These are phyloP conservation scores for Ganoderma meredithae DNA, from an alignment of 1,284 basidiomycete genomes.

Conservation along the genomic window DNA sequence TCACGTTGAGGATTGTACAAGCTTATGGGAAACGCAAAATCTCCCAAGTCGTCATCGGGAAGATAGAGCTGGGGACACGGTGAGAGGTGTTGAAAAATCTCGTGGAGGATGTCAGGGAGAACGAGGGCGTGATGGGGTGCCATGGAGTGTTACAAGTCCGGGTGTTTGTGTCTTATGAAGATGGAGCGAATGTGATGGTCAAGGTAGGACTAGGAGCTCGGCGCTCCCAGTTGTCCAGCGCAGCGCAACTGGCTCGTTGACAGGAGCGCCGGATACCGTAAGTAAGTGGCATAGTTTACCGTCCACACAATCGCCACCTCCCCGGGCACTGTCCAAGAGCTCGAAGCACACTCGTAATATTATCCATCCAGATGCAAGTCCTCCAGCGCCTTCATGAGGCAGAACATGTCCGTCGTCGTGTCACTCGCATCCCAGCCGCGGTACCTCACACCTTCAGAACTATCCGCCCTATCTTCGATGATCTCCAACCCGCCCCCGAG, in stretches of 20 bases:
- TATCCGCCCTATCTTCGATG: not conserved
- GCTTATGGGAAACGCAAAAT: not conserved
- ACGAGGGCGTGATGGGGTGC: not conserved
- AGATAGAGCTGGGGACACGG: not conserved
- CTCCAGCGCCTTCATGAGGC: not conserved
- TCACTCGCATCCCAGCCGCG: not conserved
- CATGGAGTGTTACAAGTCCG: not conserved
- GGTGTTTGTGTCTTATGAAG: not conserved
- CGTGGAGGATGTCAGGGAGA: not conserved
- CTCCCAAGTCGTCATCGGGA: not conserved
- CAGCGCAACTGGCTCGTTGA: no score
- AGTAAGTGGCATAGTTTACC: not conserved
- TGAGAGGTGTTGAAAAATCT: not conserved
- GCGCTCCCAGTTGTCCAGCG: no score
- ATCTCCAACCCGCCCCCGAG: not conserved
- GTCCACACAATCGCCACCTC: not conserved
- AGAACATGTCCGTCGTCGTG: not conserved
- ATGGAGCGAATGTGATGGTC: not conserved
- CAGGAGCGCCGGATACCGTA: no score
- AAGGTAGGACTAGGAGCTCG: not conserved
- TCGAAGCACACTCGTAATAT: not conserved
- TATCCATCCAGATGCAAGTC: not conserved
- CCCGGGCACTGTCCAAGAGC: not conserved
- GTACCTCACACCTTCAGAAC: not conserved
- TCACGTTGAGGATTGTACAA: not conserved